Evolutionary conservation across 345 rosid species (phyloP).

Genomic region (Turritis glabra): DNA sequence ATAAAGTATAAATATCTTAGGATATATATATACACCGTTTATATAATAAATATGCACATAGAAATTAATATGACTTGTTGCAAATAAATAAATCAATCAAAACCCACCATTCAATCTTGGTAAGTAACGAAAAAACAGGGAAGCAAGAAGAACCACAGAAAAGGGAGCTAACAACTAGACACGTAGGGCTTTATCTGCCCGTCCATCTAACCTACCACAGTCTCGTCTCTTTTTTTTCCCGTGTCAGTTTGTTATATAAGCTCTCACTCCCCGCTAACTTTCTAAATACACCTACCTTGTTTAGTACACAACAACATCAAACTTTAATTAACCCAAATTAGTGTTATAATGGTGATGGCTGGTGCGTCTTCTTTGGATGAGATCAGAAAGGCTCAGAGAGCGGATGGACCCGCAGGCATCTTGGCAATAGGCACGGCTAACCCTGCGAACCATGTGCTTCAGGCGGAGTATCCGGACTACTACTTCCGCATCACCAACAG

Average conservation of each 20-base stretch:
- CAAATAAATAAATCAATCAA: background rate
- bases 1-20: background rate
- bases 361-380: slow-evolving; percentile 41
- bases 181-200: slow-evolving; percentile 55
- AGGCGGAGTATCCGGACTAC: slow-evolving; percentile 64
- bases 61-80: background rate
- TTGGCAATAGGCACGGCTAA: slow-evolving; percentile 72
- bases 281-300: background rate
- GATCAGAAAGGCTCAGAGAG: slow-evolving; percentile 62
- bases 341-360: slow-evolving; percentile 23
- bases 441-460: slow-evolving; percentile 52
- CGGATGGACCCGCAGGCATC: slow-evolving; percentile 59
- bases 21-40: background rate
- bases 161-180: slow-evolving; percentile 27
- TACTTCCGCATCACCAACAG: slow-evolving; percentile 71
- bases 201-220: slow-evolving; percentile 52
- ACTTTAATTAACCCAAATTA: background rate
- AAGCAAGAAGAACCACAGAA: slow-evolving; percentile 34
- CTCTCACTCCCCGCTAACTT: background rate
- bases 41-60: background rate
- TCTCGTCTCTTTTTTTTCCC: background rate
- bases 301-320: background rate
- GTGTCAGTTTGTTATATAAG: slow-evolving; percentile 15
- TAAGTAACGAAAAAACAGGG: slow-evolving; percentile 35
- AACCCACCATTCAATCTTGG: slow-evolving; percentile 39